A percentile compares a stretch with the other conserved stretches of the same genome.
These are phyloP conservation scores for Ustilago vetiveriae DNA, from an alignment of 1,284 basidiomycete species.

Conservation along the genomic window DNA sequence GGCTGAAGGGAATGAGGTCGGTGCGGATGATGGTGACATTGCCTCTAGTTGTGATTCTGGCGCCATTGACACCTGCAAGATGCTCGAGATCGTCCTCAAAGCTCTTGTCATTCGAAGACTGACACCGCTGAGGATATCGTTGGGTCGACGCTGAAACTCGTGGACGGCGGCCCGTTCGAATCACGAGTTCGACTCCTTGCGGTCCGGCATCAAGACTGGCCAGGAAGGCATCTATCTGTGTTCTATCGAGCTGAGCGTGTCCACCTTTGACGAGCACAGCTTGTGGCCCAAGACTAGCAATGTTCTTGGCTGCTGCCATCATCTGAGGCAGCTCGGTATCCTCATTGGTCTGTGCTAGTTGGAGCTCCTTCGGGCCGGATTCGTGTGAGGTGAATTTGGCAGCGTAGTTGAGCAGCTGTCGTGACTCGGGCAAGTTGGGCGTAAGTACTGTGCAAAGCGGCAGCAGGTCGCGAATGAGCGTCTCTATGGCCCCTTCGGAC, in stretches of 20 bases:
- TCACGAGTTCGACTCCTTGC: not conserved
- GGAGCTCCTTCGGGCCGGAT: constrained; percentile 17
- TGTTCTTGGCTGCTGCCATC: constrained; percentile 71
- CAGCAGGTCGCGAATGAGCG: constrained; percentile 75
- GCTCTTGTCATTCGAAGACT: not conserved
- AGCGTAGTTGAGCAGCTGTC: constrained; percentile 72
- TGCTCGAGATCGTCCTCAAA: constrained; percentile 13
- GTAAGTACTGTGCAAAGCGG: constrained; percentile 81
- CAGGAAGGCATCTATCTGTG: constrained; percentile 20
- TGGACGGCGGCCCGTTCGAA: not conserved
- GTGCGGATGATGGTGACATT: constrained; percentile 39
- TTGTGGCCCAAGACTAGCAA: constrained; percentile 72
- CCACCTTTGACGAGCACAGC: constrained; percentile 89
- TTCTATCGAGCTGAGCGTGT: constrained; percentile 71
- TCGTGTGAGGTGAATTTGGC: constrained; percentile 28
- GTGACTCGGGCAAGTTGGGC: constrained; percentile 84
- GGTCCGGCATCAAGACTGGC: constrained; percentile 1
- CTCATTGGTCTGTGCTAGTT: constrained; percentile 24
- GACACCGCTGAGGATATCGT: constrained; percentile 24
- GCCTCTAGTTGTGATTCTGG: constrained; percentile 18
- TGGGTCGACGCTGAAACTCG: not conserved
- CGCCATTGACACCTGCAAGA: constrained; percentile 34
- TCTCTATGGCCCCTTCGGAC: constrained; percentile 74
- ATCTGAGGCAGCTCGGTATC: constrained; percentile 29
- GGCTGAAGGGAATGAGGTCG: constrained; percentile 30